Conservation (phyloP, 2,329 filamentous ascomycete species). For the Penicillium sp. region DNA sequence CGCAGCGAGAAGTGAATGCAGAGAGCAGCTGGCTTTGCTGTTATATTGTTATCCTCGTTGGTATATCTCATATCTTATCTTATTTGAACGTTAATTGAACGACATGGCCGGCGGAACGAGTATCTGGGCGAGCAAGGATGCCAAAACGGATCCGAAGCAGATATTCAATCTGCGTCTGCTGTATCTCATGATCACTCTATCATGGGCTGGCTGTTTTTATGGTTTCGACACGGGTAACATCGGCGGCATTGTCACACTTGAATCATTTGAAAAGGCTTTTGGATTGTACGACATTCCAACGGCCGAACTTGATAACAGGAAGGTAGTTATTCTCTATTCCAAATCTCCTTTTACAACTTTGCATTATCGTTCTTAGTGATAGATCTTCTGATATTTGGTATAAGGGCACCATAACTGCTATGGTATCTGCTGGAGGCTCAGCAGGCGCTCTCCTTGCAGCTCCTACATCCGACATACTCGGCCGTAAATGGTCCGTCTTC, state of each 20-base stretch:
- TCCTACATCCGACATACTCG: conserved; percentile 35
- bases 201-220: conserved; percentile 38
- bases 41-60: no score
- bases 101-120: conserved; percentile 38
- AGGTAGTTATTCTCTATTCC: no score
- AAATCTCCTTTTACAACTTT: no score
- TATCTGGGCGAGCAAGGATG: conserved; percentile 36
- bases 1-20: background rate
- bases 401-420: conserved; percentile 18
- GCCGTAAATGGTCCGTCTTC: conserved; percentile 33
- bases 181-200: conserved; percentile 30
- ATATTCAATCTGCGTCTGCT: conserved; percentile 37
- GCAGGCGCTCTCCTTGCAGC: conserved; percentile 36
- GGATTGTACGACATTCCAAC: conserved; percentile 28
- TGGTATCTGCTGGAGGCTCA: conserved; percentile 35
- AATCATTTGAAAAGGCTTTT: conserved; percentile 34
- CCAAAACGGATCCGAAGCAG: conserved; percentile 32
- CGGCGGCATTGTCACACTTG: conserved; percentile 35
- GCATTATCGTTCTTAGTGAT: background rate
- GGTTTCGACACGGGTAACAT: conserved; percentile 41
- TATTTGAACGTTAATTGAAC: no score
- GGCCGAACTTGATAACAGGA: conserved; percentile 25
- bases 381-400: background rate
- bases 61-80: no score
- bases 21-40: no score